Evolutionary conservation across 345 rosid species (phyloP).

Genomic region (Murraya koenigii): DNA sequence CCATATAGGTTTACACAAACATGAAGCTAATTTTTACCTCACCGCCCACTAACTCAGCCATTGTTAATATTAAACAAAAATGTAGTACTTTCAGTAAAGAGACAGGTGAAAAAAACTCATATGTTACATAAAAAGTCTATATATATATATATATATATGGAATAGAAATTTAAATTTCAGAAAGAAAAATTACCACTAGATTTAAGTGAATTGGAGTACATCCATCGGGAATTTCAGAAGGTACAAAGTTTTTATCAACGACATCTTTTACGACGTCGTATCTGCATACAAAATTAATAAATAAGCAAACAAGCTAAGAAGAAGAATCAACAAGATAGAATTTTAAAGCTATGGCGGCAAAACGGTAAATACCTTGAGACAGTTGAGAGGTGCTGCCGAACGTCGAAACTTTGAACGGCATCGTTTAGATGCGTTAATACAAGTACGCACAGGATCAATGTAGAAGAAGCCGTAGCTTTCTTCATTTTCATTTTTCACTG

Average conservation of each 20-base stretch:
- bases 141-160: too few relatives aligned
- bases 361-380: slow-evolving; percentile 47
- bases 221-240: slow-evolving; percentile 47
- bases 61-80: neutral
- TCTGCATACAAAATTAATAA: slow-evolving; percentile 40
- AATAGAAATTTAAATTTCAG: too few relatives aligned
- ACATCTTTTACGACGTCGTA: slow-evolving; percentile 62
- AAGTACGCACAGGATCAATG: slow-evolving; percentile 21
- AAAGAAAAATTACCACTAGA: slow-evolving; percentile 68
- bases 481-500: neutral
- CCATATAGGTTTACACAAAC: neutral
- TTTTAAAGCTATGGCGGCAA: neutral
- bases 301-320: neutral
- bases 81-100: neutral
- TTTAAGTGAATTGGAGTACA: slow-evolving; percentile 87
- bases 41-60: neutral
- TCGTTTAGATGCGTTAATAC: slow-evolving; percentile 27
- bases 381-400: slow-evolving; percentile 69
- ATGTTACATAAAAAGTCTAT: too few relatives aligned
- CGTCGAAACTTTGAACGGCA: slow-evolving; percentile 56
- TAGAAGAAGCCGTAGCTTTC: slow-evolving; percentile 5
- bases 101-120: neutral
- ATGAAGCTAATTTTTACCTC: neutral
- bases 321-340: neutral
- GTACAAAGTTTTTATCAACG: slow-evolving; percentile 28